Evolutionary conservation across 1,139 yeast species (phyloP), one percentile per base, ranked within the genome.

Genomic region (Torulaspora globosa): DNA sequence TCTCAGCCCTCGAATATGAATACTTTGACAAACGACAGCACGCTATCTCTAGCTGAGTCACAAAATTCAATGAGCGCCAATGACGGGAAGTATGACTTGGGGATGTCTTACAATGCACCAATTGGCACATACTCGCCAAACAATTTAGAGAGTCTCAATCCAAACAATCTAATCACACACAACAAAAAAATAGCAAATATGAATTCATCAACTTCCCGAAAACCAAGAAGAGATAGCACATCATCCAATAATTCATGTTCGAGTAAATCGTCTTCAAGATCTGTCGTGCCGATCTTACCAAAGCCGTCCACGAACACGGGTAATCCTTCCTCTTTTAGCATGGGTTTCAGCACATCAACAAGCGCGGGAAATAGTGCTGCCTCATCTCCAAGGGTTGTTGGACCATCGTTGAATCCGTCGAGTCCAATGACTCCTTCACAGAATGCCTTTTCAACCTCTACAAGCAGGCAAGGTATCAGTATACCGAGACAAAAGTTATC

Each of bases 221-320:
- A 53, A 44, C 56, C 63, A 2, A 56, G 67, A 45, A 53, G 63
- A 41, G 57, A 59, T 27, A 62, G 67, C 47, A 52, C 53, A 4
- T 62, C 67, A 9, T 62, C 65, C 15, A 59, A 58, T 14, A 52
- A 57, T 21, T 54, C 58, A 1, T 54, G 52, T 19, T 63, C 67
- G 4, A 60, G 65, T 44, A 56, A 52, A 39, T 62, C 67, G 1
- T 62, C 66, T 5, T 53, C 60, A 8, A 55, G 63, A 43, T 57
- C 63, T 23, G 53, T 61, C 43, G 65, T 65, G 5, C 68, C 68
- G 3, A 65, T 65, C 18, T 45, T 64, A 30, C 68, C 68, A 3
- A 65, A 63, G 46, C 66, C 65, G 10, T 52, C 65, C 10, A 51
- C 57, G 1, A 47, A 52, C 9, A 42, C 53, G 10, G 43, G 39